Evolutionary conservation across 1,284 basidiomycete species (phyloP).

Genomic region (Lentinula novae-zelandiae): DNA sequence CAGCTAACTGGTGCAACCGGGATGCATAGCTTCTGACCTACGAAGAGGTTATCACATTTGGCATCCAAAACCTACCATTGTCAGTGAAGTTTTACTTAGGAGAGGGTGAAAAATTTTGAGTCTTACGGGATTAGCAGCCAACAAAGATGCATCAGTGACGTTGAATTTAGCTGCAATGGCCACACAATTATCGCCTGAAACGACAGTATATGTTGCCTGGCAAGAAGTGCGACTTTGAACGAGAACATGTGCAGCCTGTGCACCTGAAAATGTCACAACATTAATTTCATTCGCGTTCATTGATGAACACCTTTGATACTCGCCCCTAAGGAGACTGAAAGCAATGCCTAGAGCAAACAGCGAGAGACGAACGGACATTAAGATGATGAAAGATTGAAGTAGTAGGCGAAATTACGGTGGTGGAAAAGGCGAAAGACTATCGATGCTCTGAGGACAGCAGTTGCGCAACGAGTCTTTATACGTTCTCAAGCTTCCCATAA

Average conservation of each 20-base stretch:
- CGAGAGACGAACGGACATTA: not conserved
- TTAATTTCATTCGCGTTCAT: not conserved
- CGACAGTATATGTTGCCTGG: not conserved
- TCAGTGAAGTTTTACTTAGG: too few species aligned
- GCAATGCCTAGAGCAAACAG: not conserved
- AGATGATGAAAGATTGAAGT: too few species aligned
- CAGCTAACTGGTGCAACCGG: not conserved
- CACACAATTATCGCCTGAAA: not conserved
- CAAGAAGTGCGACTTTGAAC: not conserved
- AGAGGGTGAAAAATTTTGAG: too few species aligned
- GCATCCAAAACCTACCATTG: not conserved
- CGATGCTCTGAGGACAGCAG: too few species aligned
- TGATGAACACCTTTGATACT: not conserved
- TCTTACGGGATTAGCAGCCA: not conserved
- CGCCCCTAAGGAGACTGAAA: not conserved
- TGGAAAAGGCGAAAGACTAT: too few species aligned
- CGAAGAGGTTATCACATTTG: constrained; percentile 4
- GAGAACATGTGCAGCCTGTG: not conserved
- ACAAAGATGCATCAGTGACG: not conserved
- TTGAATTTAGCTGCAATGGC: not conserved
- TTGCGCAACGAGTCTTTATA: too few species aligned
- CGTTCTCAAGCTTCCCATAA: too few species aligned
- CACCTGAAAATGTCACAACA: not conserved
- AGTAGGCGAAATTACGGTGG: too few species aligned
- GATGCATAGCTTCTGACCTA: constrained; percentile 1